Conservation (phyloP, 768 basidiomycete species). For the Tylopilus vinaceipallidus region DNA sequence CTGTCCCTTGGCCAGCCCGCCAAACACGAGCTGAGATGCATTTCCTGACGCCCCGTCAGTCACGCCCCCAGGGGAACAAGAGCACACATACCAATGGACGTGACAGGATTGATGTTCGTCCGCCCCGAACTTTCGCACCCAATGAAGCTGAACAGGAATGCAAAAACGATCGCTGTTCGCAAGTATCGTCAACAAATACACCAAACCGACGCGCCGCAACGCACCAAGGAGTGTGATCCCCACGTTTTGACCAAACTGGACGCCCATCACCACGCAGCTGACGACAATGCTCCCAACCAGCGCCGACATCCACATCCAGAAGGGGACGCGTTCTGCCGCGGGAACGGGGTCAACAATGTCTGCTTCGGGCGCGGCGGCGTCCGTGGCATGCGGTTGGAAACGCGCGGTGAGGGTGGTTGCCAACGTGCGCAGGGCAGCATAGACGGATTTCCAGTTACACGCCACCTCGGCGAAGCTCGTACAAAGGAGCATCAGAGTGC, state of each 20-base stretch:
- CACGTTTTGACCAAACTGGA: slow-evolving; percentile 54
- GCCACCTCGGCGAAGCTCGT: slow-evolving; percentile 34
- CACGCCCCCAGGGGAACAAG: too few species aligned
- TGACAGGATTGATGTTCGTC: slow-evolving; percentile 63
- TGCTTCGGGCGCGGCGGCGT: slow-evolving; percentile 18
- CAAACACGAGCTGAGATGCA: slow-evolving; percentile 63
- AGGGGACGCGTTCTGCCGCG: slow-evolving; percentile 51
- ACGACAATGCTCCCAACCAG: slow-evolving; percentile 47
- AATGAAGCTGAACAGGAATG: slow-evolving; percentile 67
- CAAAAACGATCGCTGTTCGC: slow-evolving; percentile 45
- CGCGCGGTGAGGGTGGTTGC: slow-evolving; percentile 1
- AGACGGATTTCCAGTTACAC: slow-evolving; percentile 25
- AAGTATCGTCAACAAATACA: background rate
- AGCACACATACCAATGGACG: slow-evolving; percentile 46
- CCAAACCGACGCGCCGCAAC: background rate
- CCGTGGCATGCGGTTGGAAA: slow-evolving; percentile 1
- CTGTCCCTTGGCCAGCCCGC: slow-evolving; percentile 54
- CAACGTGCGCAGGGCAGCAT: slow-evolving; percentile 1
- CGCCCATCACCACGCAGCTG: slow-evolving; percentile 51
- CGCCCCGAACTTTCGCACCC: slow-evolving; percentile 58
- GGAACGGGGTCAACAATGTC: slow-evolving; percentile 55
- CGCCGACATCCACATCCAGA: slow-evolving; percentile 53
- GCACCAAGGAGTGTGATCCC: slow-evolving; percentile 24
- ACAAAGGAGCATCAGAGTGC: slow-evolving; percentile 50
- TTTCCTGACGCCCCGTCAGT: slow-evolving; percentile 20